Percentiles rank a stretch among this genome's conserved stretches.
Conservation (phyloP, 441 rosid genomes). For the Hura crepitans region DNA sequence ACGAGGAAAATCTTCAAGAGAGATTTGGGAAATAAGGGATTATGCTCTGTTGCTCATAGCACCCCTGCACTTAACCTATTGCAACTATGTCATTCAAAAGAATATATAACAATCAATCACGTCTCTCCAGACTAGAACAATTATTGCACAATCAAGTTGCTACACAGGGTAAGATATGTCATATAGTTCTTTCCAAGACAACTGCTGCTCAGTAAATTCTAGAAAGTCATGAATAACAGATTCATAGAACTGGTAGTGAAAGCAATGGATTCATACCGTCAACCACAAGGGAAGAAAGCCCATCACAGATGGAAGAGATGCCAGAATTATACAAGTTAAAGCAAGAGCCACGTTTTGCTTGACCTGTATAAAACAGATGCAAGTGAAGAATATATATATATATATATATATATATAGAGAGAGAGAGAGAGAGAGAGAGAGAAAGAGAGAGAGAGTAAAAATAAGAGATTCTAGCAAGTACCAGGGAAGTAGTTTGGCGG, state of each 20-base stretch:
- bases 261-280: constrained; percentile 46
- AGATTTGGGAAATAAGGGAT: too few relatives aligned
- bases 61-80: too few relatives aligned
- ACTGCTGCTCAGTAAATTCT: background rate
- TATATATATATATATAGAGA: too few relatives aligned
- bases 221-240: background rate
- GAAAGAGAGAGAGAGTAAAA: too few relatives aligned
- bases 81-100: too few relatives aligned
- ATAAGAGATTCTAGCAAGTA: constrained; percentile 22
- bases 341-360: constrained; percentile 88
- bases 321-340: constrained; percentile 60
- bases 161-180: too few relatives aligned
- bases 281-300: constrained; percentile 85
- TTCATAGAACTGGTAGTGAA: background rate
- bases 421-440: too few relatives aligned
- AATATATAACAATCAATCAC: too few relatives aligned
- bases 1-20: too few relatives aligned
- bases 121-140: too few relatives aligned
- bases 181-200: background rate
- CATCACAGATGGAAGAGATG: constrained; percentile 75
- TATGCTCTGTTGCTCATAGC: too few relatives aligned
- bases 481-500: constrained; percentile 75
- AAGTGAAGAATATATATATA: constrained; percentile 21
- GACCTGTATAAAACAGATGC: constrained; percentile 42
- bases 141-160: too few relatives aligned